phyloP scores from a whole-genome alignment of 805 yeast genomes.

The Kuraishia piskuri region DNA sequence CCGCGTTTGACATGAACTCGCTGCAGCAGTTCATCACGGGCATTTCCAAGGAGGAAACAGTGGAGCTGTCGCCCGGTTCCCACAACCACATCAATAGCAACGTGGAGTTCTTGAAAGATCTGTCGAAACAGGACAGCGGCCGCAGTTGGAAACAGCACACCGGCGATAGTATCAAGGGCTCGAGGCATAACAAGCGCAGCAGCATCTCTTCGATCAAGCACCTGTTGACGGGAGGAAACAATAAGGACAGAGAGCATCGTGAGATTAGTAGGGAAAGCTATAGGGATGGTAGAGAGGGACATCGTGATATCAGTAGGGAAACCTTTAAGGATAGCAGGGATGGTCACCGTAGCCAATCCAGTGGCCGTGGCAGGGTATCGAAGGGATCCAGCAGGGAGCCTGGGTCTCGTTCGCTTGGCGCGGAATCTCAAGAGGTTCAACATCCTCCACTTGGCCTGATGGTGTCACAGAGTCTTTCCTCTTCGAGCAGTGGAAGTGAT shows the following conservation, averaged over 20 bases:
- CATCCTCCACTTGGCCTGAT: conserved; percentile 6
- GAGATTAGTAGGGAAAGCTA: neutral
- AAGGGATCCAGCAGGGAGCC: too few species aligned
- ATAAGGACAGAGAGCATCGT: neutral
- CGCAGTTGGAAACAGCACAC: conserved; percentile 19
- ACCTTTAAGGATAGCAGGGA: neutral
- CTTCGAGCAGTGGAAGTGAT: conserved; percentile 4
- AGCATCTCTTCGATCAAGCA: conserved; percentile 26
- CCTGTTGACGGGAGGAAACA: conserved; percentile 23
- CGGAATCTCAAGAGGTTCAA: too few species aligned
- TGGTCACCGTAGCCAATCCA: conserved; percentile 1
- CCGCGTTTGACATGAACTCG: neutral
- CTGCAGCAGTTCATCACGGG: conserved; percentile 19
- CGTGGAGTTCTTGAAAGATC: conserved; percentile 27
- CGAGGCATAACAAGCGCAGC: conserved; percentile 18
- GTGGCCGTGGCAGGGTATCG: too few species aligned
- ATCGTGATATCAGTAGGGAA: neutral
- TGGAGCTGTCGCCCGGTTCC: conserved; percentile 22
- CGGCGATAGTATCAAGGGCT: conserved; percentile 21
- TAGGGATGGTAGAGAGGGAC: neutral
- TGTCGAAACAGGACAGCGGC: conserved; percentile 27
- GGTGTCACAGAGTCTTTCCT: conserved; percentile 1
- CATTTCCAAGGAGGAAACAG: conserved; percentile 22
- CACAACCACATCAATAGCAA: conserved; percentile 23
- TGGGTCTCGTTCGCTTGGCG: too few species aligned